Percentiles rank a stretch among this genome's conserved stretches.
phyloP scores from a whole-genome alignment of 371 early-diverging fungal genomes.

The Coemansia sp. region DNA sequence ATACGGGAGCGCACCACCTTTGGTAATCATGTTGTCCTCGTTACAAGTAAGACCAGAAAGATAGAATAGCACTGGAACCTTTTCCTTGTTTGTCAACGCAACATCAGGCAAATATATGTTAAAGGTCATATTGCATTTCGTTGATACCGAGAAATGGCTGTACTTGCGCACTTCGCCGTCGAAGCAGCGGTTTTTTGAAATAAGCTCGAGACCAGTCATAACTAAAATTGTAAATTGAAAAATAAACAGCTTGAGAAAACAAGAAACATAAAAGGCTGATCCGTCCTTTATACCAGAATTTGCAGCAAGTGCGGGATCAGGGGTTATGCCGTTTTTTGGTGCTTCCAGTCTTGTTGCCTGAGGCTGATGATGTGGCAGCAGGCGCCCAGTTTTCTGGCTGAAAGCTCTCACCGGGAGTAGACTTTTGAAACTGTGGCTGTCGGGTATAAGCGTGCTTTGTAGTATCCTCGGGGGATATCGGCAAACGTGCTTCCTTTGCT shows the following conservation, averaged over 20 bases:
- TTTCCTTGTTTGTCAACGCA: conserved; percentile 36
- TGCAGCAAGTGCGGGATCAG: background rate
- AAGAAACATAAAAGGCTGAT: background rate
- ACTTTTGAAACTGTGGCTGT: conserved; percentile 20
- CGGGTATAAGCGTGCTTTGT: background rate
- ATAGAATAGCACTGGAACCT: conserved; percentile 67
- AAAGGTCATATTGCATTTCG: conserved; percentile 73
- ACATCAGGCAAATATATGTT: conserved; percentile 71
- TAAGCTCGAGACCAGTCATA: conserved; percentile 34
- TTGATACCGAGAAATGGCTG: conserved; percentile 62
- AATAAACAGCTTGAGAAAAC: conserved; percentile 2
- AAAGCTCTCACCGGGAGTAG: conserved; percentile 27
- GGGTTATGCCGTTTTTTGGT: background rate
- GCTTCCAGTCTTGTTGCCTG: background rate
- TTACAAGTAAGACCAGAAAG: conserved; percentile 75
- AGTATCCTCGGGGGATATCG: background rate
- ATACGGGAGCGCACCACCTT: conserved; percentile 72
- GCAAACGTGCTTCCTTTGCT: background rate
- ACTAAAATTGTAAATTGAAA: background rate
- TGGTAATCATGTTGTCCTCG: conserved; percentile 84
- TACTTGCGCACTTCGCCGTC: conserved; percentile 72
- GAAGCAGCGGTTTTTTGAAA: conserved; percentile 55
- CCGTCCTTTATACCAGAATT: background rate
- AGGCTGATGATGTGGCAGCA: background rate
- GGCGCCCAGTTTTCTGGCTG: conserved; percentile 36